phyloP scores from a whole-genome alignment of 1,284 basidiomycete species.

The Sporisorium reilianum region DNA sequence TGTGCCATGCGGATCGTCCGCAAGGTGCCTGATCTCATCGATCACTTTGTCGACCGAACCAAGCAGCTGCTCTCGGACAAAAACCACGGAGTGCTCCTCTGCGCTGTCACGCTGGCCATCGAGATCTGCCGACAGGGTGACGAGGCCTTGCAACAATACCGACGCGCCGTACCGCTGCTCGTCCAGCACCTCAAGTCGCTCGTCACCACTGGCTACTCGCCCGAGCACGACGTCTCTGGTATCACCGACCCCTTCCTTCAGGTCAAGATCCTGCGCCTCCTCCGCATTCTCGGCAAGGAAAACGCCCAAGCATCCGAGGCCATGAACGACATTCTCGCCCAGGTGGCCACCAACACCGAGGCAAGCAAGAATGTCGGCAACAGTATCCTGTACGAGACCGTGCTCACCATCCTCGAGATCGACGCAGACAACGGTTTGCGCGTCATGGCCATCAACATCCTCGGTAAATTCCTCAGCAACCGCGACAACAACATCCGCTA shows the following conservation, averaged over 20 bases:
- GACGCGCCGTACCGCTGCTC: constrained; percentile 90
- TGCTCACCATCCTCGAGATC: constrained; percentile 96
- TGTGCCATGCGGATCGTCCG: constrained; percentile 97
- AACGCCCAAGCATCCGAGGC: constrained; percentile 87
- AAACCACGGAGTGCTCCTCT: constrained; percentile 94
- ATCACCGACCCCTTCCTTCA: constrained; percentile 99
- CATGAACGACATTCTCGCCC: constrained; percentile 99
- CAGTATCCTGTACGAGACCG: constrained; percentile 97
- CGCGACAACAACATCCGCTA: constrained; percentile 98
- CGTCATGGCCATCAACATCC: constrained; percentile 99
- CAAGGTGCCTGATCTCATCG: constrained; percentile 94
- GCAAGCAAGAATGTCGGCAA: constrained; percentile 98
- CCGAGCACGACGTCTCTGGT: constrained; percentile 99
- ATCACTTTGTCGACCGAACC: constrained; percentile 89
- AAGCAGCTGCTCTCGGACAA: constrained; percentile 93
- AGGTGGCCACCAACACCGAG: constrained; percentile 99
- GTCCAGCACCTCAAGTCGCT: constrained; percentile 95
- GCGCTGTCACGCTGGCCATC: constrained; percentile 91
- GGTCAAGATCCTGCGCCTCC: constrained; percentile 93
- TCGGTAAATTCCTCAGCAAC: constrained; percentile 98
- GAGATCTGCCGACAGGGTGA: constrained; percentile 91
- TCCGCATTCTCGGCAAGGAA: constrained; percentile 87
- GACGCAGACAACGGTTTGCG: constrained; percentile 94
- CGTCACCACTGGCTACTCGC: constrained; percentile 96
- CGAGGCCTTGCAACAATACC: constrained; percentile 83